Percentiles rank a stretch among this genome's conserved stretches.
Evolutionary conservation across 768 basidiomycete species (phyloP).

Genomic region (Sarcodon aspratus): DNA sequence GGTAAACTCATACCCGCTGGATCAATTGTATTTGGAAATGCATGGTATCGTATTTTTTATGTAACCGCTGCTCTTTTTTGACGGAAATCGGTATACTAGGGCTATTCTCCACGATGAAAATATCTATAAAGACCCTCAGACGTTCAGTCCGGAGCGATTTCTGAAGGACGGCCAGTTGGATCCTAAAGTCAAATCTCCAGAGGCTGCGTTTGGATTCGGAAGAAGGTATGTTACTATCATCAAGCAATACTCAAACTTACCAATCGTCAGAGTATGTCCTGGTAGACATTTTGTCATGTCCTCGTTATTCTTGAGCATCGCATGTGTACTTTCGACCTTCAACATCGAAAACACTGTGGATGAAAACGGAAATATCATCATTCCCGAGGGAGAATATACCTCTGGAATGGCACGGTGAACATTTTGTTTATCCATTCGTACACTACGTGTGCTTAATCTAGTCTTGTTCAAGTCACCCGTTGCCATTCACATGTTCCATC

Average conservation of each 20-base stretch:
- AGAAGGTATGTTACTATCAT: constrained; percentile 9
- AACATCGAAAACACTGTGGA: constrained; percentile 11
- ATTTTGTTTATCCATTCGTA: too few relatives aligned
- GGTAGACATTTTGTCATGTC: constrained; percentile 13
- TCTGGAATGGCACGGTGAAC: constrained; percentile 3
- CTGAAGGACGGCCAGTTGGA: constrained; percentile 6
- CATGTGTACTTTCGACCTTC: constrained; percentile 5
- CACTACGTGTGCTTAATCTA: too few relatives aligned
- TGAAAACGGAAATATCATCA: constrained; percentile 8
- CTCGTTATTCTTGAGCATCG: constrained; percentile 1
- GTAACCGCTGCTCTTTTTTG: too few relatives aligned
- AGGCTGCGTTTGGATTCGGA: not conserved
- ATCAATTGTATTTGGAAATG: constrained; percentile 14
- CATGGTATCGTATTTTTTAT: constrained; percentile 8
- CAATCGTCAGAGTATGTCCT: constrained; percentile 8
- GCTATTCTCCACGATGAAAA: constrained; percentile 18
- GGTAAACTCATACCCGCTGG: constrained; percentile 19
- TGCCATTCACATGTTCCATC: constrained; percentile 17
- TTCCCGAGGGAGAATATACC: constrained; percentile 8
- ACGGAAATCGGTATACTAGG: constrained; percentile 1
- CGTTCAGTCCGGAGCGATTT: constrained; percentile 32
- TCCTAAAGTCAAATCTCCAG: constrained; percentile 12
- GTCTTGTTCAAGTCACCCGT: constrained; percentile 12
- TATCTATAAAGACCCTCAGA: constrained; percentile 26
- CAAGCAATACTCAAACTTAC: too few relatives aligned